Evolutionary conservation across 495 filamentous ascomycete species (phyloP).

Genomic region (Pseudoneurospora amorphoporcata): DNA sequence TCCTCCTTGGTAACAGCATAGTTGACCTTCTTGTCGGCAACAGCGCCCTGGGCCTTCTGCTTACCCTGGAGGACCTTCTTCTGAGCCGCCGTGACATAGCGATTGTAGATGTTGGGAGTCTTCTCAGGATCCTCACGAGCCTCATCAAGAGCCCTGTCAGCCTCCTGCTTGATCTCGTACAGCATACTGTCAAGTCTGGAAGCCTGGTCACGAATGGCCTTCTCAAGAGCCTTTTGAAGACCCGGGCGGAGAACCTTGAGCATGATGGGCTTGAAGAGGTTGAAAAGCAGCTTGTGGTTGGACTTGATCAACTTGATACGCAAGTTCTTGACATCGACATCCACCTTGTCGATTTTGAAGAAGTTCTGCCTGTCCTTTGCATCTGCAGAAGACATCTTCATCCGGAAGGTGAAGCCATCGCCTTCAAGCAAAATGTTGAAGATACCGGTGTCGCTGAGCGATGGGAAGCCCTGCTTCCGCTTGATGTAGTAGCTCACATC

Average conservation of each 20-base stretch:
- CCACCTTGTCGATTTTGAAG: constrained; percentile 87
- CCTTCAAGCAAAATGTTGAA: constrained; percentile 87
- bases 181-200: constrained; percentile 56
- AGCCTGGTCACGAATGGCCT: constrained; percentile 72
- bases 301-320: constrained; percentile 88
- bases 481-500: constrained; percentile 95
- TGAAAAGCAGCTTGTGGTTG: constrained; percentile 86
- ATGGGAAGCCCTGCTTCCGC: constrained; percentile 90
- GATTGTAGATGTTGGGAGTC: constrained; percentile 73
- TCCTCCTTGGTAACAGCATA: constrained; percentile 82
- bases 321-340: constrained; percentile 74
- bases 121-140: constrained; percentile 64
- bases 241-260: constrained; percentile 74
- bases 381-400: constrained; percentile 75
- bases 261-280: constrained; percentile 77
- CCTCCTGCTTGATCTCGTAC: constrained; percentile 72
- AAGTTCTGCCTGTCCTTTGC: constrained; percentile 67
- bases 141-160: constrained; percentile 58
- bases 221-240: constrained; percentile 78
- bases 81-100: constrained; percentile 69
- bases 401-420: constrained; percentile 81
- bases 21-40: constrained; percentile 71
- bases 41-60: constrained; percentile 51
- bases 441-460: constrained; percentile 78
- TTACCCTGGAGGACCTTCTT: constrained; percentile 62